A percentile compares a stretch with the other conserved stretches of the same genome.
Conservation (phyloP, 192 early-diverging fungal genomes). For the Coemansia sp. region DNA sequence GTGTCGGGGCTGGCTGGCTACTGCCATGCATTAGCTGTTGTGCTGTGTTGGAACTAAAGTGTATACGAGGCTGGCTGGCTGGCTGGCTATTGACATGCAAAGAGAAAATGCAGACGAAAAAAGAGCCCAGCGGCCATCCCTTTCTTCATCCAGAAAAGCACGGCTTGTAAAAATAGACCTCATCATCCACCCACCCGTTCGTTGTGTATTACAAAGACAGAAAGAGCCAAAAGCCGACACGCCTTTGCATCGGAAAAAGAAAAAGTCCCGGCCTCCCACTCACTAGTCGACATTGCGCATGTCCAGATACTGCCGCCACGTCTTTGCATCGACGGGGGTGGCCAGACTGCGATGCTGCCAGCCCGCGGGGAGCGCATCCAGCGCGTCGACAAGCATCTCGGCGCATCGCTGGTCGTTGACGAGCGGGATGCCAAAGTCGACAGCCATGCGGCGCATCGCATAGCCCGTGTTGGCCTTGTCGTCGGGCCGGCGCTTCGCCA, state of each 20-base stretch:
- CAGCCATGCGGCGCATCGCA: constrained; percentile 87
- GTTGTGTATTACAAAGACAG: too few relatives aligned
- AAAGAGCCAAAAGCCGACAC: too few relatives aligned
- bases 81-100: too few relatives aligned
- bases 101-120: too few relatives aligned
- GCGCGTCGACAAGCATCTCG: constrained; percentile 87
- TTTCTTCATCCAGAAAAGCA: too few relatives aligned
- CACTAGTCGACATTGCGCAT: constrained; percentile 38
- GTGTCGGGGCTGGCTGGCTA: not conserved
- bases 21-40: too few relatives aligned
- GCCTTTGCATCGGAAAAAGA: too few relatives aligned
- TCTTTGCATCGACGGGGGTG: constrained; percentile 68
- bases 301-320: constrained; percentile 71
- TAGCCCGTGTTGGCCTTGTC: constrained; percentile 70
- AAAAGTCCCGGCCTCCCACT: not conserved
- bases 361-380: constrained; percentile 59
- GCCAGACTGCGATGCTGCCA: constrained; percentile 36
- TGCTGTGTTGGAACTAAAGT: too few relatives aligned
- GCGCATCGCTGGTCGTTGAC: constrained; percentile 96
- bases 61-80: too few relatives aligned
- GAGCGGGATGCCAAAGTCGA: constrained; percentile 94
- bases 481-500: constrained; percentile 67
- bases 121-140: too few relatives aligned
- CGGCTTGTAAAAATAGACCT: too few relatives aligned
- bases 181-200: too few relatives aligned